Base-by-base conservation (phyloP, 140 eudicot species). In the Stevia rebaudiana region DNA sequence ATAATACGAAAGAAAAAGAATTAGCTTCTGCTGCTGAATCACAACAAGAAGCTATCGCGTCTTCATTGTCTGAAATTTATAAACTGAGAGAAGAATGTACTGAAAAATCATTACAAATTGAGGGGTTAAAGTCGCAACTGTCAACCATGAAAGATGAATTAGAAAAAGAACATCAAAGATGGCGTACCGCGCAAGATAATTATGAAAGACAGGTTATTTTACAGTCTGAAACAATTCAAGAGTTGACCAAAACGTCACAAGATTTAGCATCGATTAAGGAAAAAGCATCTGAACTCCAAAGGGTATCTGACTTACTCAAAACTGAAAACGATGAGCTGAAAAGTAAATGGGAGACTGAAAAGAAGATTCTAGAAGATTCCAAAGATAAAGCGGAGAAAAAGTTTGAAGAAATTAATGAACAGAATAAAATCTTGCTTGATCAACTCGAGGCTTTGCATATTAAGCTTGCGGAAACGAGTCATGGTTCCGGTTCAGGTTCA, bases 151-250 rank as follows among this genome's bases (percentile, higher is more conserved):
- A 83, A 69, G 86, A 76, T 48, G 86, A 81, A 73, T 64, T 88
- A 79, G 96, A 88, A 76, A 76, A 78, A 50, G 90, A 88, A 64
- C 98, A 81, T 69, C 62, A 76, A 57, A 86, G 69, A 61, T 86
- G 94, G 88, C 87, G 83, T 63, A 74, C 80, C 53, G 80, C 94
- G 61, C 96, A 88, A 69, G 91, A 76, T 35, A 92, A 92, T 67
- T 92, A 92, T 57, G 94, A 88, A 62, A 78, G 98, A 63, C 98
- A 92, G 96, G 98, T 90, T 61, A 82, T 90, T 53, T 81, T 92
- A 48, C 98, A 88, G 56, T 88, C 98, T 3, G 98, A 88, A 50
- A 88, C 98, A 17, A 92, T 92, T 69, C 92, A 88, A 47, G 98
- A 92, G 77, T 57, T 92, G 82, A 92, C 88, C 1, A 88, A 80